A percentile compares a stretch with the other conserved stretches of the same genome.
Conservation (phyloP, 768 basidiomycete species). For the Suillus luteus region DNA sequence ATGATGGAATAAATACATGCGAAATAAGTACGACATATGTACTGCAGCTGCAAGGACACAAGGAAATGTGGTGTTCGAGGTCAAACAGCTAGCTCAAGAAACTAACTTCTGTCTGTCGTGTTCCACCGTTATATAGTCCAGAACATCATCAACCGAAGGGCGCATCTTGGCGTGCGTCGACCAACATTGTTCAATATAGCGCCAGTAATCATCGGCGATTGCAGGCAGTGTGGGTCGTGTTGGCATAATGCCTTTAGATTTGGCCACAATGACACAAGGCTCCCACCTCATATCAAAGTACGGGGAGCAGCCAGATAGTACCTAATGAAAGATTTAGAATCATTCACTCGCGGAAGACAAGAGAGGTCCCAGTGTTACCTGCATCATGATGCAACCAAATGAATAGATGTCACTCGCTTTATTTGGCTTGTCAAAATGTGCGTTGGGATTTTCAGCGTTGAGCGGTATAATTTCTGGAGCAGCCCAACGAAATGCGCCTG, state of each 20-base stretch:
- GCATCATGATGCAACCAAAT: conserved; percentile 10
- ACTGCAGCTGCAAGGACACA: neutral
- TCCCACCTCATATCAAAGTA: neutral
- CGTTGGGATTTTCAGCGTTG: neutral
- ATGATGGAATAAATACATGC: neutral
- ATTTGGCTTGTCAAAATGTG: neutral
- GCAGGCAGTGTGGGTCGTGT: neutral
- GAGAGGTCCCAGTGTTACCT: neutral
- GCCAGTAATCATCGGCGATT: neutral
- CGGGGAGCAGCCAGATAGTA: neutral
- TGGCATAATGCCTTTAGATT: neutral
- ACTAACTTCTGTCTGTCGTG: neutral
- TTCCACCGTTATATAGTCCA: neutral
- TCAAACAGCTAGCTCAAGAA: neutral
- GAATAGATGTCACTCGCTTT: conserved; percentile 4
- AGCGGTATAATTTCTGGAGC: conserved; percentile 2
- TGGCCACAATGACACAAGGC: neutral
- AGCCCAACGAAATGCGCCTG: conserved; percentile 2
- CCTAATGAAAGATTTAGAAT: neutral
- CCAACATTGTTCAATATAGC: neutral
- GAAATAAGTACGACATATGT: neutral
- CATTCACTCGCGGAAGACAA: neutral
- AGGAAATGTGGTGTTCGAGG: neutral
- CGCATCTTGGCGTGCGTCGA: neutral
- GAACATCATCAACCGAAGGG: neutral